Base-by-base conservation (phyloP, 768 basidiomycete species). In the Phanerochaete sordida region DNA sequence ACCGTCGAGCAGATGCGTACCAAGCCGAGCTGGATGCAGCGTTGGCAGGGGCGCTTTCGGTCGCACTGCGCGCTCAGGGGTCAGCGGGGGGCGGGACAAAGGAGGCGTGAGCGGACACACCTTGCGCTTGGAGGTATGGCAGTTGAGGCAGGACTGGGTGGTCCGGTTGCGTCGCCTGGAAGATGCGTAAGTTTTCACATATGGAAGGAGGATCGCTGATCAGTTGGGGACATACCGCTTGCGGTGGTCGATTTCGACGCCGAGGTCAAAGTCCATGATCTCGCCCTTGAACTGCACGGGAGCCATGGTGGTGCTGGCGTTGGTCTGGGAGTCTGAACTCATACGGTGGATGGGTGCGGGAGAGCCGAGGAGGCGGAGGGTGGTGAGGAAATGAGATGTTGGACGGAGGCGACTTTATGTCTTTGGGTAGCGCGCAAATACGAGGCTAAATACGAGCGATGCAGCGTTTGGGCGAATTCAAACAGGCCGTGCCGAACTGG, bases 61-160 rank as follows among this genome's bases (percentile, higher is more conserved):
- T 96, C 94, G 70, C 94, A 96, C 91, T 94, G 67, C n/a, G n/a
- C n/a, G n/a, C 26, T 35, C 33, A 6, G 33, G 39, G 39, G 39
- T 43, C 19, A 43, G 39, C 11, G 49, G 35, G 56, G 21, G 43
- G 56, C 50, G 57, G 50, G 21, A 60, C 56, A 28, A 55, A 46
- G 56, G 57, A 51, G 6, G 26, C 6, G 59, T 58, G 57, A 58
- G 9, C 31, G 56, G 28, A 66, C 80, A 57, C 62, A 93, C 93
- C 83, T 95, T 95, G 67, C 94, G 79, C 77, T 96, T 96, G 56
- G 93, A 94, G 47, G 93, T 94, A 75, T 96, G 94, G 76, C 94
- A 96, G 69, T 92, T 92, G 60, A 87, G 77, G 66, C 85, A 87
- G 24, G 90, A 91, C 77, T 95, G 90, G 1, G 93, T 95, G 49